Base-by-base conservation (phyloP, 169 alveolate genomes). In the Cryptosporidium felis region DNA sequence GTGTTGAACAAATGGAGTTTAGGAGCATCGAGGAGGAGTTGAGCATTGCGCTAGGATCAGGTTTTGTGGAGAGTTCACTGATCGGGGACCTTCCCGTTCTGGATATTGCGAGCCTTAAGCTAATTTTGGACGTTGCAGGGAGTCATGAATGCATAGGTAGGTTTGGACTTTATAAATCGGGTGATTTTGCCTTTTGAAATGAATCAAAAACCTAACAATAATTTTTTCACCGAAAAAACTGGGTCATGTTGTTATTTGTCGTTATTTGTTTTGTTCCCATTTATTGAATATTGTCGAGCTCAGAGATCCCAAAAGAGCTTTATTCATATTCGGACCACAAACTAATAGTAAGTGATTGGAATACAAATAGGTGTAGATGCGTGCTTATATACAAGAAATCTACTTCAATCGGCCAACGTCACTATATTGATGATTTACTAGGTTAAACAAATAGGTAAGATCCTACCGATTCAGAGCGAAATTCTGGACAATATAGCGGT, bases 101-200 rank as follows among this genome's bases (percentile, higher is more conserved):
- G 1, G 58, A 74, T 40, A 36, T 74, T 51, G 28, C 5, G 1
- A 18, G 42, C 23, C 41, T 28, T 21, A 74, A 45, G 26, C 42
- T 74, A 21, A 56, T 53, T 53, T 34, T 74, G 46, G 85, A 74
- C 56, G 32, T 53, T 32, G 67, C 67, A n/a, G 85, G 85, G 5
- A 42, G 8, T 21, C 14, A 49, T 10, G 30, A 58, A 18, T 14
- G 26, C 42, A 74, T 74, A 26, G 67, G 85, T 74, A 53, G 8
- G 85, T 74, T 74, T 28, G 10, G 38, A n/a, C n/a, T n/a, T n/a
- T n/a, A n/a, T n/a, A n/a, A n/a, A n/a, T n/a, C n/a, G n/a, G n/a
- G n/a, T n/a, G n/a, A n/a, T n/a, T n/a, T n/a, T n/a, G n/a, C n/a
- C n/a, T n/a, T n/a, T n/a, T n/a, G n/a, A n/a, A n/a, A n/a, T n/a